These are phyloP conservation scores for Saprolegnia parasitica DNA, from an alignment of 352 stramenopile genomes.

Conservation along the genomic window DNA sequence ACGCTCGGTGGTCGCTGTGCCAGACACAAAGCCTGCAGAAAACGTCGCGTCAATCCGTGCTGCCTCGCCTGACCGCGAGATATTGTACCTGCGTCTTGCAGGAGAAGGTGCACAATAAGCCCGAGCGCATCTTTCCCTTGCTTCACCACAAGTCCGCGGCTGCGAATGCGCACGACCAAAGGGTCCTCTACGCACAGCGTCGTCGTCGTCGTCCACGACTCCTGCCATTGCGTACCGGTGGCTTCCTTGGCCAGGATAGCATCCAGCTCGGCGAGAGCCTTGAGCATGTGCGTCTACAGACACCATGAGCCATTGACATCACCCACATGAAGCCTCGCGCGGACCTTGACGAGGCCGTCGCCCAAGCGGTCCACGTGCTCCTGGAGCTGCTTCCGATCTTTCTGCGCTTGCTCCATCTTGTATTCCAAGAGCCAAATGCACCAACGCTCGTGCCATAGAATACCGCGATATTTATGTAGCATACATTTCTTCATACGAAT, in stretches of 20 bases:
- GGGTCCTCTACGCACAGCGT: conserved; percentile 40
- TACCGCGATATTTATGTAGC: no score
- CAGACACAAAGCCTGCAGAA: conserved; percentile 21
- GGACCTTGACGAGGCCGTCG: conserved; percentile 27
- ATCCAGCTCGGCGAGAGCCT: conserved; percentile 50
- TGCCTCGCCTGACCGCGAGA: background rate
- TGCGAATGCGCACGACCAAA: conserved; percentile 40
- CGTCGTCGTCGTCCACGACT: conserved; percentile 22
- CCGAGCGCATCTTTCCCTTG: conserved; percentile 60
- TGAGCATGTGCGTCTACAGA: conserved; percentile 62
- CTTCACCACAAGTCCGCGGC: conserved; percentile 45
- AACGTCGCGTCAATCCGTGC: background rate
- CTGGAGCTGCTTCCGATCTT: conserved; percentile 18
- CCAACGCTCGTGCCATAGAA: no score
- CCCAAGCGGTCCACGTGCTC: conserved; percentile 3
- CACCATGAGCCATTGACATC: background rate
- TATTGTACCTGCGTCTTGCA: conserved; percentile 71
- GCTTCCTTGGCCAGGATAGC: conserved; percentile 11
- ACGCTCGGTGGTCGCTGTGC: conserved; percentile 30
- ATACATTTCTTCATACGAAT: no score
- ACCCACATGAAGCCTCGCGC: background rate
- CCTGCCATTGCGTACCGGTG: background rate
- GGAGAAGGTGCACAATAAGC: conserved; percentile 58
- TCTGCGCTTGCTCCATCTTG: conserved; percentile 2
- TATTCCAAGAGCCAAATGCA: background rate